Evolutionary conservation across 2,329 filamentous ascomycete species (phyloP).

Genomic region (Hypoxylon sp.): DNA sequence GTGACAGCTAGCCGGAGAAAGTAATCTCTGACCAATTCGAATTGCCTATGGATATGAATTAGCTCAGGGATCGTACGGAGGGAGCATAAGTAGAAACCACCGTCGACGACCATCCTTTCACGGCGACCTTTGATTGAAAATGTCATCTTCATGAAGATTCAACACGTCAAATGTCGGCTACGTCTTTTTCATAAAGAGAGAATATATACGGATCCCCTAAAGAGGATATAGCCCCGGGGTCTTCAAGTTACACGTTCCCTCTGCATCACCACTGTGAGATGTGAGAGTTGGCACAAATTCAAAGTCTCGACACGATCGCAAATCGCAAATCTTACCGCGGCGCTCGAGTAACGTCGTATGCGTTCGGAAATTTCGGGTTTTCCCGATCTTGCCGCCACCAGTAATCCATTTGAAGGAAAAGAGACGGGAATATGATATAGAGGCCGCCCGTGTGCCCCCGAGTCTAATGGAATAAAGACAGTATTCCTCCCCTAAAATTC

Average conservation of each 20-base stretch:
- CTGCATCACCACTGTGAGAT: slow-evolving; percentile 17
- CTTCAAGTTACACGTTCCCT: not conserved
- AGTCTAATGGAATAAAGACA: not conserved
- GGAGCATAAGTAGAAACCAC: not conserved
- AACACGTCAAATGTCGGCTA: slow-evolving; percentile 14
- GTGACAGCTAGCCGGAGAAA: not conserved
- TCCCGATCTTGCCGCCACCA: slow-evolving; percentile 19
- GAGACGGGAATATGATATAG: not conserved
- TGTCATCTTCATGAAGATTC: slow-evolving; percentile 1
- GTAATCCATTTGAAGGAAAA: not conserved
- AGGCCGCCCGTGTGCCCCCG: slow-evolving; percentile 9
- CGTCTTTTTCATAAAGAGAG: slow-evolving; percentile 1
- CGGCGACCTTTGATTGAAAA: slow-evolving; percentile 3
- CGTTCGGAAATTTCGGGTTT: slow-evolving; percentile 3
- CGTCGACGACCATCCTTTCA: not conserved
- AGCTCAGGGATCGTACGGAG: slow-evolving; percentile 4
- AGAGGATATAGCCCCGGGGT: slow-evolving; percentile 5
- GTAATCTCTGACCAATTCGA: slow-evolving; percentile 7
- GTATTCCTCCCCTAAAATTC: not conserved
- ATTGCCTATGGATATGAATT: slow-evolving; percentile 7
- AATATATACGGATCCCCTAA: slow-evolving; percentile 12
- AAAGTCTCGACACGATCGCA: not conserved
- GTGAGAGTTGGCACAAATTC: slow-evolving; percentile 8
- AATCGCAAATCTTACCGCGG: slow-evolving; percentile 22
- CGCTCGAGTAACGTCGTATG: slow-evolving; percentile 30